A percentile compares a stretch with the other conserved stretches of the same genome.
Evolutionary conservation across 2,329 filamentous ascomycete genomes (phyloP).

Genomic region (Cordyceps militaris): DNA sequence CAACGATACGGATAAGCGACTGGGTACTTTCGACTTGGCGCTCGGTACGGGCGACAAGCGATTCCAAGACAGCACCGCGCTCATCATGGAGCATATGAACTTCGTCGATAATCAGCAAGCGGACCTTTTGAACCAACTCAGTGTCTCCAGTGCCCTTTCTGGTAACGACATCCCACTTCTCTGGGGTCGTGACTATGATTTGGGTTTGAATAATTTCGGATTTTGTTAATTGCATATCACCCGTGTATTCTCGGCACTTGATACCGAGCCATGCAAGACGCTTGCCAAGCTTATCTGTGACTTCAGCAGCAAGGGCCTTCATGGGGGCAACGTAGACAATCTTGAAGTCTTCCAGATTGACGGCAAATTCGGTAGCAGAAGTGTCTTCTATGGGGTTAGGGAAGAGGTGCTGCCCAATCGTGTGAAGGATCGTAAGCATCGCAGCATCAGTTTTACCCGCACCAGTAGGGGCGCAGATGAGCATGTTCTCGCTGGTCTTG

Average conservation of each 20-base stretch:
- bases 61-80: conserved; percentile 90
- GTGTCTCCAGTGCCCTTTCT: conserved; percentile 96
- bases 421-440: conserved; percentile 91
- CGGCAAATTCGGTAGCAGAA: conserved; percentile 68
- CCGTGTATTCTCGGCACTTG: conserved; percentile 86
- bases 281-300: conserved; percentile 89
- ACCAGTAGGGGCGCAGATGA: conserved; percentile 95
- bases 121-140: conserved; percentile 93
- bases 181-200: conserved; percentile 96
- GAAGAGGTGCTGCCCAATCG: conserved; percentile 74
- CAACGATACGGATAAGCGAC: conserved; percentile 91
- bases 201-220: conserved; percentile 92
- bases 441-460: conserved; percentile 98
- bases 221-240: conserved; percentile 98
- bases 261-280: conserved; percentile 90
- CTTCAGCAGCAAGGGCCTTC: conserved; percentile 95
- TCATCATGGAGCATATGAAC: conserved; percentile 99
- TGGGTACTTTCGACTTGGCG: conserved; percentile 97
- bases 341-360: conserved; percentile 87
- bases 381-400: conserved; percentile 74
- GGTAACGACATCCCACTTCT: conserved; percentile 99
- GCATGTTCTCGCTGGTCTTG: conserved; percentile 94
- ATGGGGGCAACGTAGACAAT: conserved; percentile 98
- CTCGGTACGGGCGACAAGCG: conserved; percentile 88
- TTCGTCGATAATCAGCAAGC: conserved; percentile 94